Base-by-base conservation (phyloP, 108 stramenopile species). In the Fragilariopsis cylindrus region DNA sequence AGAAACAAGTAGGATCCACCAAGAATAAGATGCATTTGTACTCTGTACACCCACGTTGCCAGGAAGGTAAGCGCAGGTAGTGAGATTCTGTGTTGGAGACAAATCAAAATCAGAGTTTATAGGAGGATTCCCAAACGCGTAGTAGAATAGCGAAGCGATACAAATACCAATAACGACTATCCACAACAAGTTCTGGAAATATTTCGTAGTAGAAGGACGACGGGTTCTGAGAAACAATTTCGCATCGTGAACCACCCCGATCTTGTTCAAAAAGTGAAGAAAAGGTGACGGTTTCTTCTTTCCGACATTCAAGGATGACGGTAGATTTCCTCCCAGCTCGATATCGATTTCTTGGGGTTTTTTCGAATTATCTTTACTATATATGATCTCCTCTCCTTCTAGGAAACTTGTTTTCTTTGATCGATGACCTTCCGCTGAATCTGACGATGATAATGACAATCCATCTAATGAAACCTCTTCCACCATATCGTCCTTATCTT, bases 1-100 rank as follows among this genome's bases (percentile, higher is more conserved):
- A 21, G 19, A 19, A 3, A 81, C 0, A 65, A 78, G 81, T 4
- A 82, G 46, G 55, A 83, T 41, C 72, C 78, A 86, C 85, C 85
- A 86, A 63, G 81, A 81, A 48, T 66, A 70, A 0, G 80, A 78
- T 18, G 84, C 71, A 7, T 41, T 41, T 19, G 30, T 30, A 30
- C 30, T 30, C 30, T 30, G 30, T 30, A 30, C 30, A 30, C 1
- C 30, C 30, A 30, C 30, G 2, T 30, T 30, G 30, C 30, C 30
- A 30, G 30, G 30, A 30, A 30, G 1, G 30, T 30, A 30, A 30
- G 30, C 30, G 30, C 30, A 30, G 30, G 30, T 30, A 30, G 30
- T 30, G 30, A 30, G 1, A 30, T 30, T 30, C 30, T 30, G 30
- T 30, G 30, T 30, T 30, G 30, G 30, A 30, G 30, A 30, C 30